These are phyloP conservation scores for Cordia subcordata DNA, from an alignment of 257 asterid species.

Conservation along the genomic window DNA sequence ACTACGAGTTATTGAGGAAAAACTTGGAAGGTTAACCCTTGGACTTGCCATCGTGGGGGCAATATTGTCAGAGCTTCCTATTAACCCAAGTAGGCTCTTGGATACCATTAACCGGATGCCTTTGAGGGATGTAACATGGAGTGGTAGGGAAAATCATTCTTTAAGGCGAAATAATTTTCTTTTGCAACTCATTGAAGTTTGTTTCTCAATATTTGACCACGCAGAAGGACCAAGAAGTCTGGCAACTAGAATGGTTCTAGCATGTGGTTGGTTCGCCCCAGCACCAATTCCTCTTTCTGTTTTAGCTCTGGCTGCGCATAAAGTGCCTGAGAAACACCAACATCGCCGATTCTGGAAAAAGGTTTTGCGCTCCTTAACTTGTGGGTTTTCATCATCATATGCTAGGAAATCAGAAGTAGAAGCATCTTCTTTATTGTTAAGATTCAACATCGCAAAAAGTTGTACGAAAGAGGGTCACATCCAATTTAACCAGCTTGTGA, in stretches of 20 bases:
- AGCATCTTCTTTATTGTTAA: slow-evolving; percentile 52
- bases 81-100: slow-evolving; percentile 75
- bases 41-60: slow-evolving; percentile 92
- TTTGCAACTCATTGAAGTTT: slow-evolving; percentile 84
- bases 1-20: slow-evolving; percentile 73
- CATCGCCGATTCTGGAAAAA: slow-evolving; percentile 52
- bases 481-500: slow-evolving; percentile 44
- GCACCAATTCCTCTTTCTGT: slow-evolving; percentile 54
- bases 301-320: slow-evolving; percentile 68
- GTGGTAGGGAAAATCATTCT: slow-evolving; percentile 62
- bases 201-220: slow-evolving; percentile 95
- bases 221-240: slow-evolving; percentile 81
- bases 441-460: slow-evolving; percentile 57
- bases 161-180: slow-evolving; percentile 66
- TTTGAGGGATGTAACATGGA: slow-evolving; percentile 41
- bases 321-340: slow-evolving; percentile 73
- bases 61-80: slow-evolving; percentile 87
- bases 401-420: slow-evolving; percentile 61
- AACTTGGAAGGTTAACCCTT: slow-evolving; percentile 78
- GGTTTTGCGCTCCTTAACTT: slow-evolving; percentile 53
- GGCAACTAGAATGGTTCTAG: slow-evolving; percentile 90
- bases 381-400: slow-evolving; percentile 64
- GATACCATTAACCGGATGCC: slow-evolving; percentile 88
- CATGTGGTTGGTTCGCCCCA: slow-evolving; percentile 93
- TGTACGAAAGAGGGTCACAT: slow-evolving; percentile 55